Base-by-base conservation (phyloP, 2,329 filamentous ascomycete species). In the Pseudogymnoascus sp. region DNA sequence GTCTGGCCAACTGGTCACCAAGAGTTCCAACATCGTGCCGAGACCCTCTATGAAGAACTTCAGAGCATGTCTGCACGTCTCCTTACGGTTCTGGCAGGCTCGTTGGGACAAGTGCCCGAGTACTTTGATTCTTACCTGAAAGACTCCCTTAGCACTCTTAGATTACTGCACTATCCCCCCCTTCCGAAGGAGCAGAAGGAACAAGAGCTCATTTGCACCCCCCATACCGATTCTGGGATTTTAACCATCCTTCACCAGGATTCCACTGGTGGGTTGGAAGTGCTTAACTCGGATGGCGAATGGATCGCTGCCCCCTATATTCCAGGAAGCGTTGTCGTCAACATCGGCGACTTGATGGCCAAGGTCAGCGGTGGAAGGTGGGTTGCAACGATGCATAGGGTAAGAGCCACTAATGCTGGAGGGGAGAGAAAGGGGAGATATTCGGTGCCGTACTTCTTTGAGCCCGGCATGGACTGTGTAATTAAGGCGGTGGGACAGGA, bases 161-260 rank as follows among this genome's bases (percentile, higher is more conserved):
- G 78, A 16, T 73, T 79, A 0, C 71, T 80, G 0, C 77, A 79
- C 65, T 80, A 80, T 64, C 78, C 78, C 21, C 70, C 74, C 3
- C 67, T 72, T 12, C 62, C 66, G 8, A 56, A 56, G 25, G 53
- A 63, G 5, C 46, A 63, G 21, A 59, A 53, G 21, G 60, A 66
- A 21, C 63, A 68, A 46, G 63, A 72, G 40, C 65, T 76, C 11
- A 73, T 76, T 64, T 75, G 75, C 59, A 74, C 73, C 3, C 73
- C 74, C 2, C 76, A 78, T 64, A 75, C 75, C 0, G 79, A 81
- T 68, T 78, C 75, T 61, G 78, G 78, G 1, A 78, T 79, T 63
- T 71, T 81, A 18, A 81, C 79, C 1, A 71, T 82, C 2, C 72
- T 81, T 14, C 76, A 79, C 66, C 78, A 81, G 69, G 79, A 80